A percentile compares a stretch with the other conserved stretches of the same genome.
phyloP scores from a whole-genome alignment of 2,329 filamentous ascomycete genomes.

The Colletotrichum ledebouriae region DNA sequence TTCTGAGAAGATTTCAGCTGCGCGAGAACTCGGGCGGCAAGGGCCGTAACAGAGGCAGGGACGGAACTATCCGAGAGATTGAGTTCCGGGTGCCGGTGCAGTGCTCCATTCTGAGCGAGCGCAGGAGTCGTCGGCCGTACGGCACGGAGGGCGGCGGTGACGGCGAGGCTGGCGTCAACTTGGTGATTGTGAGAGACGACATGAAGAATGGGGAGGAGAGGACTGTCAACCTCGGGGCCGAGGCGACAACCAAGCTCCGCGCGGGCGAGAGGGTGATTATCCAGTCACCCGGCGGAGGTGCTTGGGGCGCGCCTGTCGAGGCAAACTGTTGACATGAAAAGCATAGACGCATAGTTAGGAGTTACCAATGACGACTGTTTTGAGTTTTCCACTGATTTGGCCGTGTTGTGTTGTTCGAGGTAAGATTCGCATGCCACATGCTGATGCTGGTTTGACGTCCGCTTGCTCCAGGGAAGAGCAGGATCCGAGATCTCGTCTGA shows the following conservation, averaged over 20 bases:
- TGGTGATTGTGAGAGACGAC: conserved; percentile 67
- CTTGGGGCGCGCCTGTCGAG: conserved; percentile 31
- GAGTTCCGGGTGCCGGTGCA: conserved; percentile 85
- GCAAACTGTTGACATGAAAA: not conserved
- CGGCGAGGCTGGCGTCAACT: conserved; percentile 76
- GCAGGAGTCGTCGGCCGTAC: conserved; percentile 81
- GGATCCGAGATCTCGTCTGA: conserved; percentile 6
- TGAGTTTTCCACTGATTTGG: too few species aligned
- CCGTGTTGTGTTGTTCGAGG: too few species aligned
- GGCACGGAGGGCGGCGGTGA: conserved; percentile 80
- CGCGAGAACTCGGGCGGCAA: conserved; percentile 72
- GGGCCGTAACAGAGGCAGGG: conserved; percentile 78
- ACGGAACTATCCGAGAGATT: conserved; percentile 83
- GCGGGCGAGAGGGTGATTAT: conserved; percentile 41
- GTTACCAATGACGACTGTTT: not conserved
- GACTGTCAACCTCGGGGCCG: conserved; percentile 46
- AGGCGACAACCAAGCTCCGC: conserved; percentile 41
- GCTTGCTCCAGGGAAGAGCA: not conserved
- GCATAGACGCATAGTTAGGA: not conserved
- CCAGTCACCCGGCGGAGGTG: conserved; percentile 40
- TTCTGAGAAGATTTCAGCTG: conserved; percentile 78
- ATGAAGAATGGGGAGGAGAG: conserved; percentile 49
- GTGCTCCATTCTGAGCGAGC: conserved; percentile 82
- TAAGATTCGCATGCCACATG: too few species aligned
- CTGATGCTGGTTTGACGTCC: too few species aligned